Conservation (phyloP, 2,329 filamentous ascomycete genomes). For the Penicillium polonicum region DNA sequence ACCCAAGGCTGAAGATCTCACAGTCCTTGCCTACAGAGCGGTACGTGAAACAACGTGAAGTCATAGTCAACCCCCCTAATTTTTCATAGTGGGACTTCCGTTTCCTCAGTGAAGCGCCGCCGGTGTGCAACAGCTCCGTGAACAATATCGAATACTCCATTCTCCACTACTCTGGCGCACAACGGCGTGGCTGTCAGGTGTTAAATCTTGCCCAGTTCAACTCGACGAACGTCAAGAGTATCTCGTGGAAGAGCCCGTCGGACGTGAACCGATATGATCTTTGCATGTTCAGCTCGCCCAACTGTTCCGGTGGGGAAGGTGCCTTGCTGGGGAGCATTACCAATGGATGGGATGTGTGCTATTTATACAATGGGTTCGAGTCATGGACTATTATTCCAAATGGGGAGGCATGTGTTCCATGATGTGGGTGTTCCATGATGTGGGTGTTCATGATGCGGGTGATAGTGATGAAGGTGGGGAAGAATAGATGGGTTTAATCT, state of each 20-base stretch:
- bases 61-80: not conserved
- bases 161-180: slow-evolving; percentile 20
- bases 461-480: too few relatives aligned
- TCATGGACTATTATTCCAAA: slow-evolving; percentile 24
- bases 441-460: not conserved
- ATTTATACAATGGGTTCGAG: slow-evolving; percentile 21
- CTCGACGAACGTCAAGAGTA: slow-evolving; percentile 18
- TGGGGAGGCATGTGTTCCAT: slow-evolving; percentile 9
- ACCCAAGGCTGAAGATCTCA: not conserved
- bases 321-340: slow-evolving; percentile 15
- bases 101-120: slow-evolving; percentile 30
- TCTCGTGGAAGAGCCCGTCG: slow-evolving; percentile 29
- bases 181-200: slow-evolving; percentile 7
- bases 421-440: too few relatives aligned
- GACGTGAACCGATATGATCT: slow-evolving; percentile 17
- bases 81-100: slow-evolving; percentile 30
- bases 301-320: slow-evolving; percentile 10
- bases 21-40: slow-evolving; percentile 19
- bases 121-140: slow-evolving; percentile 26
- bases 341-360: slow-evolving; percentile 28
- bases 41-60: slow-evolving; percentile 10
- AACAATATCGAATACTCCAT: slow-evolving; percentile 22
- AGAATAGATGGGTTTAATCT: not conserved
- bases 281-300: slow-evolving; percentile 23
- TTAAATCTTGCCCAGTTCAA: slow-evolving; percentile 13